Base-by-base conservation (phyloP, 2,329 filamentous ascomycete genomes). In the Diaporthe sp. region DNA sequence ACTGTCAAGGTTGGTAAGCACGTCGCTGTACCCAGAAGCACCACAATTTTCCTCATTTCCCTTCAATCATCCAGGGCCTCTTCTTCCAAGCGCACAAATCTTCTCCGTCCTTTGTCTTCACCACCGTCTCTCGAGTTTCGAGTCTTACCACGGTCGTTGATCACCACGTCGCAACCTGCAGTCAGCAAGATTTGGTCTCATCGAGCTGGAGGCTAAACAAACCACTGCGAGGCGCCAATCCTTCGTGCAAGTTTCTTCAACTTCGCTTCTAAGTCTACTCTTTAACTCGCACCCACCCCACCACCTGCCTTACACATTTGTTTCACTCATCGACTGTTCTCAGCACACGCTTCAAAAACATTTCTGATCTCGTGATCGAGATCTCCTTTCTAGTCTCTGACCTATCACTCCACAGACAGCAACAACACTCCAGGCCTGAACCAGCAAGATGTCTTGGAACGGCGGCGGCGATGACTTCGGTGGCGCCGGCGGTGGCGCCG, bases 401-500 rank as follows among this genome's bases (percentile, higher is more conserved):
- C 61, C 13, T 10, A 53, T 53, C 17, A 17, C 6, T 49, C 15
- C 28, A 22, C 28, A 73, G 58, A 34, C 4, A 28, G 31, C 37
- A 34, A 73, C 57, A 58, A 15, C 47, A 47, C 20, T 34, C 37
- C 34, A 70, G 20, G 20, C 17, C 22, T 37, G 17, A 42, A 39
- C 34, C 34, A 71, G 22, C 67, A 75, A 73, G 71, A 51, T 55
- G 60, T 75, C 75, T 72, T 70, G 63, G 63, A 47, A 70, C 53
- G 31, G 10, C 47, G 65, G 49, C 7, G 74, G 42, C n/a, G 67
- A 53, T 20, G 31, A 65, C 25, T 73, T 55, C 25, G 68, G 60
- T 28, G 37, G 68, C 20, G 37, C 25, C 4, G 31, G 8, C 42
- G 55, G 31, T 28, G 61, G 25, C 15, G 31, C 61, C 37, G 34